Base-by-base conservation (phyloP, 768 basidiomycete genomes). In the Strobilomyces echinocephalus region DNA sequence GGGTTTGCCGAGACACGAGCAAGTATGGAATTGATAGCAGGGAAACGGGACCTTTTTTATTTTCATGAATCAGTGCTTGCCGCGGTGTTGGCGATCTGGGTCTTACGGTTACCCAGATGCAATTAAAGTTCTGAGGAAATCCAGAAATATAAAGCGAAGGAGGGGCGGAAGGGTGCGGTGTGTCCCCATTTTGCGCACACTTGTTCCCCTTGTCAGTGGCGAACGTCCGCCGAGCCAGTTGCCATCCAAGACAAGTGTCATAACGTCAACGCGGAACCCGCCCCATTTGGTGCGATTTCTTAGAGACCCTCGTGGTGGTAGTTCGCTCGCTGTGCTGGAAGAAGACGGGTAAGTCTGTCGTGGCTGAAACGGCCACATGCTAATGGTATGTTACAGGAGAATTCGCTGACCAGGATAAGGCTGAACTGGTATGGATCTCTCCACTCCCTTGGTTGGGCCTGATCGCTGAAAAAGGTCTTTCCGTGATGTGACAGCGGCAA, bases 401-500 rank as follows among this genome's bases (percentile, higher is more conserved):
- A 15, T 24, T n/a, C 24, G 14, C 14, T 26, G 5, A 43, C 24
- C 41, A 14, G 24, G 20, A 28, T 31, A 21, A 5, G 10, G 44
- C 8, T 47, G 63, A 60, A 21, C 63, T 58, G 66, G 68, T 61
- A 65, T 58, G 69, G 69, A 60, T 57, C 67, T 60, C 60, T 61
- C 60, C 57, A 58, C 58, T 54, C 52, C 20, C 49, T 18, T 30
- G n/a, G 52, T 48, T 52, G 52, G 42, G 59, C 49, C 54, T 59
- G 43, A 72, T 76, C 73, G 75, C 76, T 66, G 66, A 75, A 69
- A 68, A 63, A 64, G 71, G 69, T 69, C 53, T 44, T 54, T 73
- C 64, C 67, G 61, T 63, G 63, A 69, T 68, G 63, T 66, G 67
- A 71, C 68, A 71, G 74, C 78, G 76, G 76, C 70, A 77, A 72